Base-by-base conservation (phyloP, 306 rosid species). In the Rosa chinensis region DNA sequence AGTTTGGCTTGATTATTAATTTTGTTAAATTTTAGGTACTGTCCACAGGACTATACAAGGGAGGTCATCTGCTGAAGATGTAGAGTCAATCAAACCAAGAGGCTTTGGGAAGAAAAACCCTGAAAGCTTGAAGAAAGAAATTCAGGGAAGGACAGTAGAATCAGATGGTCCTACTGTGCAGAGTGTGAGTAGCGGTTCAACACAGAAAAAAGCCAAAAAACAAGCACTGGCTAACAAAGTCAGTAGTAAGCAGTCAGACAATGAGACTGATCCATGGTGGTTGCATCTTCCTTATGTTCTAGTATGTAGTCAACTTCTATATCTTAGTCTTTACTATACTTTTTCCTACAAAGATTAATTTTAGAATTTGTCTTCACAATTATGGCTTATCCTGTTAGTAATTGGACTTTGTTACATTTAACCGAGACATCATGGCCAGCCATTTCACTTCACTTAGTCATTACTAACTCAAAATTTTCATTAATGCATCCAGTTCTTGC, bases 261-360 rank as follows among this genome's bases (percentile, higher is more conserved):
- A 68, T 35, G 83, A 62, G 64, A 82, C 82, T 63, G 92, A 83
- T 86, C 67, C 72, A 42, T 91, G 97, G 97, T 92, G 97, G 99
- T 80, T 59, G 86, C 86, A 84, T 23, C 97, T 95, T 78, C 92
- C 87, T 80, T 90, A 86, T 81, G 97, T 91, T 87, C 88, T 92
- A n/a, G 99, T 95, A 85, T 37, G 97, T 87, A 16, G 35, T 47
- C 39, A 5, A 42, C 55, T 73, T 59, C n/a, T 40, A 37, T 2
- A 12, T 3, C 64, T n/a, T 10, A 5, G 10, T 48, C 53, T 68
- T 69, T 32, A 55, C 47, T 12, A 3, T 9, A 0, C 0, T 28
- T 42, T 40, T 10, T 20, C 62, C 4, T 10, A 23, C 21, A 8
- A 50, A 17, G 1, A 6, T 10, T 43, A 35, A 63, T 61, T 21